These are phyloP conservation scores for Phalaenopsis hybrid DNA, from an alignment of 116 monocot species.

Conservation along the genomic window DNA sequence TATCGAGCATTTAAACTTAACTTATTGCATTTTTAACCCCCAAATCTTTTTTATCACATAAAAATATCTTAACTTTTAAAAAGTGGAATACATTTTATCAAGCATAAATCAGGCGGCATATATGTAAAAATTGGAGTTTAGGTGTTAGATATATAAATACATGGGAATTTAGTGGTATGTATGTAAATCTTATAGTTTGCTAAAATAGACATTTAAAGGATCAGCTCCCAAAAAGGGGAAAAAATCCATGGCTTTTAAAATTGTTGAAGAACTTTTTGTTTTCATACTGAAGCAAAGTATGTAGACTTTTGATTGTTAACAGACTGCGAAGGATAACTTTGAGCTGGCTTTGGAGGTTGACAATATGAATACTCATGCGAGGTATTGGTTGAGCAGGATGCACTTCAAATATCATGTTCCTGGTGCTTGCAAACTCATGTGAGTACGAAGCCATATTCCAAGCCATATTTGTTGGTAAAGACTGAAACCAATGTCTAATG, in stretches of 20 bases:
- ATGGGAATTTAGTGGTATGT: too few species aligned
- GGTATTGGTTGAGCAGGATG: slow-evolving; percentile 86
- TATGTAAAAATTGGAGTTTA: too few species aligned
- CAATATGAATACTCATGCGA: slow-evolving; percentile 94
- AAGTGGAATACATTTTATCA: too few species aligned
- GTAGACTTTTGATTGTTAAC: not conserved
- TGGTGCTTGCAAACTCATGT: slow-evolving; percentile 88
- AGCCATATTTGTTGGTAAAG: not conserved
- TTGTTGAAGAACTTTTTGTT: not conserved
- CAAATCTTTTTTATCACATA: too few species aligned
- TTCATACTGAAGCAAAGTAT: not conserved
- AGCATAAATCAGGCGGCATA: too few species aligned
- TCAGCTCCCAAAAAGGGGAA: too few species aligned
- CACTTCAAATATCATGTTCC: slow-evolving; percentile 98
- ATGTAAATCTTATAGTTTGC: not conserved
- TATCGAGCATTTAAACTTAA: too few species aligned
- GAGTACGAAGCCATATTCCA: slow-evolving; percentile 16
- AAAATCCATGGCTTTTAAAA: not conserved
- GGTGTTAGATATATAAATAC: too few species aligned
- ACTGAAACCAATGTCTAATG: not conserved
- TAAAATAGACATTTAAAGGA: not conserved
- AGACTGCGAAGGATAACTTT: slow-evolving; percentile 96
- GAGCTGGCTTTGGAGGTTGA: slow-evolving; percentile 94
- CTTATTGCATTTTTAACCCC: too few species aligned
- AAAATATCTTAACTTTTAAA: too few species aligned